phyloP scores from a whole-genome alignment of 371 early-diverging fungal genomes.

The Actinomortierella wolfii region DNA sequence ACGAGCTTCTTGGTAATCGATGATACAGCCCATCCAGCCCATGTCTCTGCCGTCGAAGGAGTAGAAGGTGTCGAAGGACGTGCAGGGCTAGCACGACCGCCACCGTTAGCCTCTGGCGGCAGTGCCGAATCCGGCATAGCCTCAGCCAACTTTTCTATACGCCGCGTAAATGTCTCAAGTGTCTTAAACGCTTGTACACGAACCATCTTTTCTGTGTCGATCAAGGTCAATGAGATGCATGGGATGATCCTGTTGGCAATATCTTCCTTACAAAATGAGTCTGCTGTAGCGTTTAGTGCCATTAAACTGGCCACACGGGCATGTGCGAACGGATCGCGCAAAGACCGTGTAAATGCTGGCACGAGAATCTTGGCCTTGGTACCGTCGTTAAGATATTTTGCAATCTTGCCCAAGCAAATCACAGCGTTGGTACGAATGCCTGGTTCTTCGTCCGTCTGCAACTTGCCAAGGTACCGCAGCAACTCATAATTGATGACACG shows the following conservation, averaged over 20 bases:
- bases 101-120: conserved; percentile 5
- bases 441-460: conserved; percentile 91
- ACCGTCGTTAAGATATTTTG: conserved; percentile 71
- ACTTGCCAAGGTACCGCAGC: conserved; percentile 80
- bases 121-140: conserved; percentile 53
- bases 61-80: conserved; percentile 22
- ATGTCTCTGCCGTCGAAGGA: conserved; percentile 50
- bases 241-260: conserved; percentile 79
- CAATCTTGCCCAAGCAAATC: conserved; percentile 91
- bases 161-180: conserved; percentile 64
- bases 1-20: conserved; percentile 56
- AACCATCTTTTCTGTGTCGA: conserved; percentile 89
- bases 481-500: conserved; percentile 86
- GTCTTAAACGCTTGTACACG: conserved; percentile 84
- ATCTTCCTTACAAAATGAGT: conserved; percentile 76
- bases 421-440: conserved; percentile 95
- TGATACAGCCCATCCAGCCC: conserved; percentile 82
- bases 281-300: conserved; percentile 79
- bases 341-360: conserved; percentile 80
- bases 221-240: conserved; percentile 65
- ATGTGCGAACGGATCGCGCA: conserved; percentile 93
- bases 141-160: conserved; percentile 69
- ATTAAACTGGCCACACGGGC: conserved; percentile 88
- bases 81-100: conserved; percentile 20
- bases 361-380: conserved; percentile 77